Evolutionary conservation across 2,329 filamentous ascomycete genomes (phyloP), one percentile per base, ranked within the genome.

Genomic region (Coccinonectria pachysandricola): DNA sequence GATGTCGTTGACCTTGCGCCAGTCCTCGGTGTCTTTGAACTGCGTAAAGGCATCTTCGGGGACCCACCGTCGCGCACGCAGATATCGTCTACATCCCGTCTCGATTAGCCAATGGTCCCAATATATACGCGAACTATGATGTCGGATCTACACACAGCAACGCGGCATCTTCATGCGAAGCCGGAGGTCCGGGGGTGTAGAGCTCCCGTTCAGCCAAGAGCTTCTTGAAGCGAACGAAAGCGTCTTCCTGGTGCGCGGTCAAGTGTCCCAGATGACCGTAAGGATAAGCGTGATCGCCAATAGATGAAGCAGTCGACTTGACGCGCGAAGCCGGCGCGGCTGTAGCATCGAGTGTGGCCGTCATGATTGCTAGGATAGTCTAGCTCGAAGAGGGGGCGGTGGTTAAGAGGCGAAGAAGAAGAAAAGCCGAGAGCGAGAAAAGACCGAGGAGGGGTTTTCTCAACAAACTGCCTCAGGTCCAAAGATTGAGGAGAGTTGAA

Each of bases 11-110:
- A 81, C 75, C 41, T 71, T 71, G 34, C 87, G 75, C 83, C 87
- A 95, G 32, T 82, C 73, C 55, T 93, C 85, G 1, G 86, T 94
- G 28, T 86, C 82, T 46, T 78, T 76, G 60, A 94, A 93, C 58
- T 95, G 87, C 32, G 62, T 68, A 50, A 78, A 78, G 8, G 87
- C 87, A 40, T 88, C 85, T 40, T 75, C 59, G 7, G 83, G 70
- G 15, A 79, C 61, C 64, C 88, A 95, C 54, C 76, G 80, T 30
- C 87, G 75, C 17, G 87, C 87, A 45, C 87, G 80, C 26, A 95
- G 65, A 54, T 80, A 95, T 34, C 87, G 84, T 36, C 84, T 91
- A 43, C 48, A n/a, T 12, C 12, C 10, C 5, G 13, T 15, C n/a
- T 16, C 22, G 31, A 24, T 34, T 31, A 28, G 30, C 16, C 27